Percentiles rank a stretch among this genome's conserved stretches.
phyloP scores from a whole-genome alignment of 768 basidiomycete genomes.

The Mycena kentingensis region DNA sequence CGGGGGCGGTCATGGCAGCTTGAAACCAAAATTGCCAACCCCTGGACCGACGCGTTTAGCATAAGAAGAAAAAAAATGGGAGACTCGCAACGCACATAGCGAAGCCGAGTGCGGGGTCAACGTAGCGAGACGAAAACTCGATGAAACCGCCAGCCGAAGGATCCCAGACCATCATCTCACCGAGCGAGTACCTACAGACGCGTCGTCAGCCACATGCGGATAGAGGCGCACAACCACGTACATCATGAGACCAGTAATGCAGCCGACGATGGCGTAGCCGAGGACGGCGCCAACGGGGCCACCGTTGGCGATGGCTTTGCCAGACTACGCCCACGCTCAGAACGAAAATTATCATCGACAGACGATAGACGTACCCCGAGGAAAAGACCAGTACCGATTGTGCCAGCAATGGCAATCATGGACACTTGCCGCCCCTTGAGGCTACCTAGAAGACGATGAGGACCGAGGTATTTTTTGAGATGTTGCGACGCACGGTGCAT shows the following conservation, averaged over 20 bases:
- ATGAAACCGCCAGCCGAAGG: constrained; percentile 27
- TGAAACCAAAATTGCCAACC: constrained; percentile 23
- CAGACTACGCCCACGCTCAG: constrained; percentile 14
- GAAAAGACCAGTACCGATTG: neutral
- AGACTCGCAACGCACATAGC: constrained; percentile 36
- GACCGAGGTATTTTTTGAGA: too few relatives aligned
- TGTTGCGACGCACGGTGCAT: constrained; percentile 15
- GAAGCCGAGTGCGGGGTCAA: constrained; percentile 36
- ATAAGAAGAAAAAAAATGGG: neutral
- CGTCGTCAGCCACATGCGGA: neutral
- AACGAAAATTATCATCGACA: neutral
- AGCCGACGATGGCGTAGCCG: constrained; percentile 43
- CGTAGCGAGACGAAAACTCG: constrained; percentile 28
- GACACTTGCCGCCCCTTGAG: constrained; percentile 13
- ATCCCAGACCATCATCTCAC: constrained; percentile 27
- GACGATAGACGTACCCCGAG: neutral
- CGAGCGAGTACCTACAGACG: constrained; percentile 17
- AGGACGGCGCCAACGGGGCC: constrained; percentile 48
- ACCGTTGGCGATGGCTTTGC: constrained; percentile 36
- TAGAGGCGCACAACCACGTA: neutral
- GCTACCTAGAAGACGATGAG: too few relatives aligned
- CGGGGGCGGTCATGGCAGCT: constrained; percentile 34
- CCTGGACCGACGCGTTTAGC: too few relatives aligned
- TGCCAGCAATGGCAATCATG: constrained; percentile 13
- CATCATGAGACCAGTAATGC: constrained; percentile 32